Evolutionary conservation across 192 early-diverging fungal genomes (phyloP), one percentile per base, ranked within the genome.

Genomic region (Powellomyces hirtus): DNA sequence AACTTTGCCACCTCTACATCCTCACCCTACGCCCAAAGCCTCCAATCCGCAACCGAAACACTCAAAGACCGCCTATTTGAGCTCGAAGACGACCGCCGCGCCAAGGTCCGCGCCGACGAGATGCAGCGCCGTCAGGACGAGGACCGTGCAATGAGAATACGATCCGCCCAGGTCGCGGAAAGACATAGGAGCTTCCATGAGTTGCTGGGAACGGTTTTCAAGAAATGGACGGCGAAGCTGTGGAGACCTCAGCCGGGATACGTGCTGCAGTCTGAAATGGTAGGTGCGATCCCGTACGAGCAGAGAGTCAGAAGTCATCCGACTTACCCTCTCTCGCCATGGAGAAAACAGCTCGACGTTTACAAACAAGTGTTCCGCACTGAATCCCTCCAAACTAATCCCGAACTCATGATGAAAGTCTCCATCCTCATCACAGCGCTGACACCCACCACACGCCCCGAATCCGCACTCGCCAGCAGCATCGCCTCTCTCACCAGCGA

Each of bases 21-120:
- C 8, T 68, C 70, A 1, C 71, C 78, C 1, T 86, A 86, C 55
- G 35, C 70, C 31, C 59, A 75, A 36, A 59, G 65, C 40, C 29
- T 86, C 37, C 50, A 40, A n/a, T 24, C 66, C 22, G 76, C 78
- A 29, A 57, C 70, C 3, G 56, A 59, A 0, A 50, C 62, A 5
- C 64, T 84, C 5, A 79, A 86, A 35, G 68, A 62, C 3, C 58
- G 77, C 10, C 67, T 86, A 14, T 75, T 77, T 24, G 77, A 79
- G 58, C 46, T 84, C 34, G 77, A 84, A 46, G 37, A 65, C 11
- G 70, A 74, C 5, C 64, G 65, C 26, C 68, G 68, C 13, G 82
- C 82, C 8, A 49, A 51, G 20, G 24, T 49, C 13, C 57, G 75
- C 7, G 79, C 82, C 1, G 78, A 79, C 40, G 73, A 77, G 36